Conservation (phyloP, 495 filamentous ascomycete species). For the Xylaria flabelliformis region DNA sequence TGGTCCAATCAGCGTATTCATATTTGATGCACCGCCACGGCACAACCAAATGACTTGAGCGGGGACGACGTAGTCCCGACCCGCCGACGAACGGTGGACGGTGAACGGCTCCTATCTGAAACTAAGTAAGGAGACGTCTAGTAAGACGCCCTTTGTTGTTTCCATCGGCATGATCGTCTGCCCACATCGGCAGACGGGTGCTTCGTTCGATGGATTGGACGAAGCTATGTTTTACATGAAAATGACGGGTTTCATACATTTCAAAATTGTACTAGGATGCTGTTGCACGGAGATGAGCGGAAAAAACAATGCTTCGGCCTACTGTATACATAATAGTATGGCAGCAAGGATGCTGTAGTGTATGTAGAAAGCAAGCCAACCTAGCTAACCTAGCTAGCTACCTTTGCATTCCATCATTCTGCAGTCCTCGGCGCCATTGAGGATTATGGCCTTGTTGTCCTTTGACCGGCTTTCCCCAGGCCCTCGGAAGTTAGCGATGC, state of each 20-base stretch:
- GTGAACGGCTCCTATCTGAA: slow-evolving; percentile 13
- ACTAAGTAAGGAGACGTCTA: background rate
- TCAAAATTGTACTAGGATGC: background rate
- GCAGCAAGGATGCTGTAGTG: background rate
- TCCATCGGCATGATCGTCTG: slow-evolving; percentile 23
- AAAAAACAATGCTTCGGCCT: background rate
- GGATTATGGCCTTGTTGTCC: background rate
- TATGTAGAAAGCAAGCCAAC: background rate
- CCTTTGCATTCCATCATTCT: background rate
- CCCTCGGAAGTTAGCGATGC: slow-evolving; percentile 4
- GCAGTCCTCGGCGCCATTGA: slow-evolving; percentile 11
- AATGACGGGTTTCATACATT: background rate
- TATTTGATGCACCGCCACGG: slow-evolving; percentile 11
- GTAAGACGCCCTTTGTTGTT: background rate
- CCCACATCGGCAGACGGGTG: slow-evolving; percentile 8
- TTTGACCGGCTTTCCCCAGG: background rate
- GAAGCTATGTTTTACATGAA: slow-evolving; percentile 16
- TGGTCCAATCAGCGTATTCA: background rate
- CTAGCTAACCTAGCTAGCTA: no score
- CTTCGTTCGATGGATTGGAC: slow-evolving; percentile 4
- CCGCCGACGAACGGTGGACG: slow-evolving; percentile 8
- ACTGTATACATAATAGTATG: background rate
- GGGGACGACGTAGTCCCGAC: background rate
- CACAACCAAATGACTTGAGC: background rate
- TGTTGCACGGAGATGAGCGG: background rate